These are phyloP conservation scores for Stephanodiscus triporus DNA, from an alignment of 108 stramenopile species.

Conservation along the genomic window DNA sequence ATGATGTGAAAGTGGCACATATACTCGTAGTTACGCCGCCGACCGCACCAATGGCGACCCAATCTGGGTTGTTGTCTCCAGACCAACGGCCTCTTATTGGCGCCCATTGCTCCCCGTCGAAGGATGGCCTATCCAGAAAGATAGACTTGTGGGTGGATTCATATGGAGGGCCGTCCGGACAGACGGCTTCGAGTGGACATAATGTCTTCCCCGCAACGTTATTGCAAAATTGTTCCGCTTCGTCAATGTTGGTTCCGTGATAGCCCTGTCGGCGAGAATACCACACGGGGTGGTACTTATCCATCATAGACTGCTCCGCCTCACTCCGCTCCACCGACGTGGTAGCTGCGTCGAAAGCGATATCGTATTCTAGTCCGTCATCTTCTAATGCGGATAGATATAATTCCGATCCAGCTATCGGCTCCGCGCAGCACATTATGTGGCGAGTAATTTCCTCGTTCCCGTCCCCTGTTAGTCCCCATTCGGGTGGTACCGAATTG, in stretches of 20 bases:
- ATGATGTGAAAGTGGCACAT: conserved; percentile 9
- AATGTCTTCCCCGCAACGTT: conserved; percentile 21
- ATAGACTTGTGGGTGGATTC: background rate
- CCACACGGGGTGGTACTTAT: conserved; percentile 33
- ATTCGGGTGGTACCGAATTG: conserved; percentile 29
- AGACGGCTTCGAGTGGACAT: conserved; percentile 33
- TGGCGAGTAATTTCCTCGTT: conserved; percentile 12
- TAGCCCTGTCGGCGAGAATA: conserved; percentile 31
- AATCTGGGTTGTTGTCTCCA: conserved; percentile 3
- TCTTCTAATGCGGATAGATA: background rate
- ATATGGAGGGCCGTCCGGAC: conserved; percentile 17
- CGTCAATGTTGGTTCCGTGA: conserved; percentile 24
- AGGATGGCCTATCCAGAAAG: conserved; percentile 15
- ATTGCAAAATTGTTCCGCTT: conserved; percentile 30
- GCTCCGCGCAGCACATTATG: conserved; percentile 31
- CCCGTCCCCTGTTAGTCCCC: conserved; percentile 25
- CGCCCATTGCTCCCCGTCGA: conserved; percentile 38
- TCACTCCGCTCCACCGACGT: conserved; percentile 5
- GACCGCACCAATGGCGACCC: conserved; percentile 25
- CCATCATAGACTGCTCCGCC: conserved; percentile 13
- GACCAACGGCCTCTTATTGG: conserved; percentile 2
- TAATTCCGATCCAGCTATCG: conserved; percentile 3
- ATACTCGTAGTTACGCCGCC: background rate
- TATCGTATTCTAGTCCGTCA: background rate
- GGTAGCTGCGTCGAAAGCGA: background rate